Conservation (phyloP, 140 eudicot genomes). For the Bidens hawaiensis region DNA sequence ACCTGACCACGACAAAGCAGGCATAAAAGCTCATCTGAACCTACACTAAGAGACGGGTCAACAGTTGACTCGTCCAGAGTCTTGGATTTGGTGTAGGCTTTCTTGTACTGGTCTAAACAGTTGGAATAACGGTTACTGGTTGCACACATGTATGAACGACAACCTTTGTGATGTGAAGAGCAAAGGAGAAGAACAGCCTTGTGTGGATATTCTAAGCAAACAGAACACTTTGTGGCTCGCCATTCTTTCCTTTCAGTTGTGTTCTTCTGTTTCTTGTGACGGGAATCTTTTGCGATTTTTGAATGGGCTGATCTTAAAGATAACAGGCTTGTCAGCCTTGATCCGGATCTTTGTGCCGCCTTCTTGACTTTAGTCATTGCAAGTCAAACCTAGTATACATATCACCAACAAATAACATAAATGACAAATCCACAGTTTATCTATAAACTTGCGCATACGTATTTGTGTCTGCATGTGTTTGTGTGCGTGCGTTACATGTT, state of each 20-base stretch:
- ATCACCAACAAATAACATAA: neutral
- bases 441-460: neutral
- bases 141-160: slow-evolving; percentile 75
- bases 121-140: slow-evolving; percentile 62
- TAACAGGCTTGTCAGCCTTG: slow-evolving; percentile 22
- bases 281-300: slow-evolving; percentile 25
- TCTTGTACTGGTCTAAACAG: slow-evolving; percentile 63
- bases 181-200: slow-evolving; percentile 71
- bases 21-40: slow-evolving; percentile 39
- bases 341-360: slow-evolving; percentile 31
- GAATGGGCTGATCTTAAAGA: slow-evolving; percentile 26
- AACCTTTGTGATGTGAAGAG: slow-evolving; percentile 55
- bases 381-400: slow-evolving; percentile 29
- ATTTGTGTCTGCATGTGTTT: neutral
- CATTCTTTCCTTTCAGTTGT: slow-evolving; percentile 39
- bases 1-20: slow-evolving; percentile 80
- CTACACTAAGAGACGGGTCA: slow-evolving; percentile 18
- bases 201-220: slow-evolving; percentile 70
- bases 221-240: slow-evolving; percentile 56
- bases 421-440: neutral
- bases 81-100: slow-evolving; percentile 47
- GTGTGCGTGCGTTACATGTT: neutral
- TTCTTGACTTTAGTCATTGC: slow-evolving; percentile 48
- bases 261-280: slow-evolving; percentile 21
- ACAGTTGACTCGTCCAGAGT: slow-evolving; percentile 6